Evolutionary conservation across 2,329 filamentous ascomycete genomes (phyloP).

Genomic region (Kalaharituber pfeilii): DNA sequence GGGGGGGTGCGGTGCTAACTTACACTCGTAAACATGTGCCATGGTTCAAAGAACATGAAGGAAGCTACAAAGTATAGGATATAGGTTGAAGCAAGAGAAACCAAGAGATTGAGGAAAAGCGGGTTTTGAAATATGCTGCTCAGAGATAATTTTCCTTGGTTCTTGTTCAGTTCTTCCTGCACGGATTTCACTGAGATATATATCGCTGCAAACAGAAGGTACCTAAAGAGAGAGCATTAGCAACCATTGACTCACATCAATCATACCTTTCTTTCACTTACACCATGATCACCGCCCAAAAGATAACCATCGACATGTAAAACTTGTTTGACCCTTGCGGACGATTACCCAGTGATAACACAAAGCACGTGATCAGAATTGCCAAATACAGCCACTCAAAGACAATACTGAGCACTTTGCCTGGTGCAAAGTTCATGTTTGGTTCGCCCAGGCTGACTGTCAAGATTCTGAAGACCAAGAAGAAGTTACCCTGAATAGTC

Average conservation of each 20-base stretch:
- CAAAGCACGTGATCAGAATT: conserved; percentile 84
- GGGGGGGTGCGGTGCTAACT: conserved; percentile 18
- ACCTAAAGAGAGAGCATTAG: conserved; percentile 32
- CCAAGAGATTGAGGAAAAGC: conserved; percentile 82
- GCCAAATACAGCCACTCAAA: conserved; percentile 95
- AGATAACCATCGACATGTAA: conserved; percentile 95
- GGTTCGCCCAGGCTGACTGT: conserved; percentile 62
- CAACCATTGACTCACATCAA: neutral
- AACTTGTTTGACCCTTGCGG: conserved; percentile 85
- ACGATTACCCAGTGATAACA: conserved; percentile 82
- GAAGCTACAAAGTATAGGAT: conserved; percentile 83
- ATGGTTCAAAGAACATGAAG: conserved; percentile 89
- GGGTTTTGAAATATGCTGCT: conserved; percentile 64
- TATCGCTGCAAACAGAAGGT: conserved; percentile 84
- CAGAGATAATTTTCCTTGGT: conserved; percentile 45
- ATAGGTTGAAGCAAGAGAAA: conserved; percentile 83
- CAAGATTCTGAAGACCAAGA: conserved; percentile 93
- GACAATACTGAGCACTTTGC: conserved; percentile 65
- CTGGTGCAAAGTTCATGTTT: conserved; percentile 55
- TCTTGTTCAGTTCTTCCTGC: conserved; percentile 45
- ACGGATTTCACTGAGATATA: conserved; percentile 87
- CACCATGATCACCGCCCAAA: conserved; percentile 93
- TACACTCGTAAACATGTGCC: conserved; percentile 88
- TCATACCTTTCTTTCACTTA: conserved; percentile 32
- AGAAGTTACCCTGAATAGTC: conserved; percentile 63